phyloP scores from a whole-genome alignment of 83 land plant species.

The Picea abies region DNA sequence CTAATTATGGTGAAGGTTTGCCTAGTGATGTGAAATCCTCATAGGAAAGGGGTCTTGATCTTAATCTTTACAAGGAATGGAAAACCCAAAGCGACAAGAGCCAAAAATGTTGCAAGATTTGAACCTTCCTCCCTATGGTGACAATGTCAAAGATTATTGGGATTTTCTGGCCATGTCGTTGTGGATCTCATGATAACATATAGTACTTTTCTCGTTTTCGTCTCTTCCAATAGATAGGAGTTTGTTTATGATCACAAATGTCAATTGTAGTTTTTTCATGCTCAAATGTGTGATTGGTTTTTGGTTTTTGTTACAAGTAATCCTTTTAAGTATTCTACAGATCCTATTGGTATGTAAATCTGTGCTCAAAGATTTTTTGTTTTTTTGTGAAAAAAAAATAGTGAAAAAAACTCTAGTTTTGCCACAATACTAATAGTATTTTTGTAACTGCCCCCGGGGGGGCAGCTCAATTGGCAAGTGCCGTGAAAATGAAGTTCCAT shows the following conservation, averaged over 20 bases:
- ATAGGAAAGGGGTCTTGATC: neutral
- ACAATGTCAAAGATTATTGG: neutral
- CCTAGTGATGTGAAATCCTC: neutral
- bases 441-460: too few species aligned
- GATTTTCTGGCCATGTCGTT: neutral
- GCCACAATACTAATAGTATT: neutral
- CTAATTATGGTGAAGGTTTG: neutral
- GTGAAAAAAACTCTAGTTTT: neutral
- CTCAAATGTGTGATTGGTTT: neutral
- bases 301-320: too few species aligned
- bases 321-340: too few species aligned
- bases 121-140: neutral
- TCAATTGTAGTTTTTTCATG: neutral
- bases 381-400: neutral
- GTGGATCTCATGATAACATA: neutral
- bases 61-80: too few species aligned
- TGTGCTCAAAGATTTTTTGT: neutral
- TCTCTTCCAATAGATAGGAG: neutral
- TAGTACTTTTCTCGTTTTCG: neutral
- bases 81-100: neutral
- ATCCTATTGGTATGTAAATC: neutral
- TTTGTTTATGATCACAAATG: neutral
- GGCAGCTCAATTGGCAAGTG: too few species aligned
- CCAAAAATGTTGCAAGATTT: neutral
- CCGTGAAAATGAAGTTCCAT: too few species aligned